phyloP scores from a whole-genome alignment of 805 yeast species.

The Saccharomycopsis lassenensis region DNA sequence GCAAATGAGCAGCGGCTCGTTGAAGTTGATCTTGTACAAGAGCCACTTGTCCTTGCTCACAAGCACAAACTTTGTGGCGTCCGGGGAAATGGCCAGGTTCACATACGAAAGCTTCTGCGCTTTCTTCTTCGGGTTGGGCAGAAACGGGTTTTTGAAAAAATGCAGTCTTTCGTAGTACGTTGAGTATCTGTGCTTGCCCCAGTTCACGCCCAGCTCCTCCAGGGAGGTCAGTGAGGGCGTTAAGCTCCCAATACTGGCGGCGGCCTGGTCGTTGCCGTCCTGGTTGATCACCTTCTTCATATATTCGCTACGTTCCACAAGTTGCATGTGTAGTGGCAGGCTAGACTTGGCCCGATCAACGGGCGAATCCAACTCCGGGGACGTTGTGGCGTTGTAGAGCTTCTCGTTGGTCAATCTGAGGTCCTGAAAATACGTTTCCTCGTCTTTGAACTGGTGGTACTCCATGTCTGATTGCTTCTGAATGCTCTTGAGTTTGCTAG shows the following conservation, averaged over 20 bases:
- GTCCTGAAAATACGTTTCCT: too few species aligned
- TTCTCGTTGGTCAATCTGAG: too few species aligned
- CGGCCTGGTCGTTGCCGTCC: too few species aligned
- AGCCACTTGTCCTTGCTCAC: conserved; percentile 64
- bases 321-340: conserved; percentile 13
- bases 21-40: conserved; percentile 44
- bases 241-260: conserved; percentile 6
- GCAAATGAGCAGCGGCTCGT: conserved; percentile 46
- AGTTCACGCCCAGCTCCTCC: not conserved
- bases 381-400: too few species aligned
- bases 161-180: conserved; percentile 16
- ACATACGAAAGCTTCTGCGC: conserved; percentile 21
- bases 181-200: conserved; percentile 16
- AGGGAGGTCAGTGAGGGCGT: not conserved
- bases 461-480: too few species aligned
- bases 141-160: conserved; percentile 16
- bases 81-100: conserved; percentile 51
- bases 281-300: conserved; percentile 6
- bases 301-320: conserved; percentile 15
- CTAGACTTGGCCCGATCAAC: too few species aligned
- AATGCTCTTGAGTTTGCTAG: too few species aligned
- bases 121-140: conserved; percentile 8
- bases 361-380: too few species aligned
- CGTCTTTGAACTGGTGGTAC: too few species aligned
- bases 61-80: conserved; percentile 51